Evolutionary conservation across 192 early-diverging fungal species (phyloP).

Genomic region (Gamsiella multidivaricata): DNA sequence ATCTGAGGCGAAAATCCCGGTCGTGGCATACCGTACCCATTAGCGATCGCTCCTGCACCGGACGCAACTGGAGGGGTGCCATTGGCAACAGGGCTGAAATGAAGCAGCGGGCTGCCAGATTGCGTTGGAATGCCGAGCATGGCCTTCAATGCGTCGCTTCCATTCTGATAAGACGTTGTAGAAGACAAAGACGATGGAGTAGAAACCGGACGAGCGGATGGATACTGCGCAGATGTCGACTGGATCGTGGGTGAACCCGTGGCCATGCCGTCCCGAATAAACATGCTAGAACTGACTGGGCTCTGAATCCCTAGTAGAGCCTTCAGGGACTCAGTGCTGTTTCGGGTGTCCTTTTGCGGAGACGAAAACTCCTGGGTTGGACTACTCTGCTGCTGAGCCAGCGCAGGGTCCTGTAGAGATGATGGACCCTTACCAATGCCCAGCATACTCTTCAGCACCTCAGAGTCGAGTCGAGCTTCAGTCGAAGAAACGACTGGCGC

Average conservation of each 20-base stretch:
- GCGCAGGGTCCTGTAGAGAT: conserved; percentile 1
- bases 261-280: conserved; percentile 4
- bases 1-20: conserved; percentile 33
- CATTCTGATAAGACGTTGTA: conserved; percentile 18
- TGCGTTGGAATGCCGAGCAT: conserved; percentile 32
- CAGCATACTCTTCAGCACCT: conserved; percentile 50
- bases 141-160: conserved; percentile 39
- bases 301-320: conserved; percentile 39
- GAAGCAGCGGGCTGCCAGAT: conserved; percentile 7
- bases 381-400: neutral
- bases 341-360: neutral
- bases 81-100: neutral
- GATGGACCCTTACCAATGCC: conserved; percentile 31
- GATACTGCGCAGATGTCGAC: conserved; percentile 1
- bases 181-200: conserved; percentile 18
- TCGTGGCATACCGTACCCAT: conserved; percentile 30
- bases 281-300: neutral
- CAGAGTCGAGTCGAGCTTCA: conserved; percentile 30
- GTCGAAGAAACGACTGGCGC: conserved; percentile 11
- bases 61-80: conserved; percentile 5
- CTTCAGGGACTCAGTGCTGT: conserved; percentile 38
- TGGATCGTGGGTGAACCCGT: conserved; percentile 29
- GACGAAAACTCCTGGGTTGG: neutral
- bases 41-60: neutral
- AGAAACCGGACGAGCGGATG: neutral